Evolutionary conservation across 169 alveolate genomes (phyloP), one percentile per base, ranked within the genome.

Genomic region (Cryptosporidium sp.): DNA sequence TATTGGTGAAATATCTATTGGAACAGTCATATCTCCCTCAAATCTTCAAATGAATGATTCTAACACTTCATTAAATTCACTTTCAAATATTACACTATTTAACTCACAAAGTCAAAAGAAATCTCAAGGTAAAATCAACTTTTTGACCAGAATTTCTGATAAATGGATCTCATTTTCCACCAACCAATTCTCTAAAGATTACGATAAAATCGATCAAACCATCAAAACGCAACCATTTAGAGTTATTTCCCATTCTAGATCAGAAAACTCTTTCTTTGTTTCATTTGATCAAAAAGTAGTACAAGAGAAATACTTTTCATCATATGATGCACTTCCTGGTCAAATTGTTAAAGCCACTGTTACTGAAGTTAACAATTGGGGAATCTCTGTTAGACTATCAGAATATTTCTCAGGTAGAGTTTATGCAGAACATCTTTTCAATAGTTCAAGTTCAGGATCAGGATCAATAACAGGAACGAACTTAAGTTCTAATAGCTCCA

Each of bases 351-450:
- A 80, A 12, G 89, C 89, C 26, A 60, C 39, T 23, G 75, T 80
- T 29, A 44, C 65, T 5, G 75, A 58, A 26, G 37, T 80, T 8
- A 23, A 80, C 6, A 31, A n/a, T 61, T 80, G 89, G 89, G 89
- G 89, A 26, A 14, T 80, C 1, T 80, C 89, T 7, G 80, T 80
- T 10, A 39, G 75, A 37, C 68, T 80, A 3, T 80, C 89, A 29
- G 80, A 80, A 6, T 80, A 62, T 39, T 62, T 80, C 62, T 62
- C 89, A 2, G 89, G 89, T 0, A 60, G 89, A 37, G n/a, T 80
- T 1, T 80, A 80, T 23, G 29, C 26, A n/a, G 89, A 80, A 39
- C 89, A 80, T 45, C 44, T 80, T 9, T 65, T 80, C 29, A 80
- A 80, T 42, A 58, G 58, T 42, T 33, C 65, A 7, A 58, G 42